Conservation (phyloP, 495 filamentous ascomycete genomes). For the Penicillium steckii region DNA sequence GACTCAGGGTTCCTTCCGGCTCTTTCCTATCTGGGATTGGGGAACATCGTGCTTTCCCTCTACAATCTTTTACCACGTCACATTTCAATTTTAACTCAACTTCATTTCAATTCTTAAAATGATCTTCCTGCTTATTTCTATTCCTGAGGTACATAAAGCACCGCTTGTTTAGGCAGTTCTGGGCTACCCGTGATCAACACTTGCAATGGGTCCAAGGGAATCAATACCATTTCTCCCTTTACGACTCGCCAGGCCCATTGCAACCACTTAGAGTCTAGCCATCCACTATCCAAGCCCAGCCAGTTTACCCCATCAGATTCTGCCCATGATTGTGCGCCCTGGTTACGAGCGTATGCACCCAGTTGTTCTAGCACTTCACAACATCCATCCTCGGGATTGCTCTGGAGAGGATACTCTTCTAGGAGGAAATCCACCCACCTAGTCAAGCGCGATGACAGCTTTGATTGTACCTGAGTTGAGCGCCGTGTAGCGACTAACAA, state of each 20-base stretch:
- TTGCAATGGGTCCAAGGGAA: slow-evolving; percentile 36
- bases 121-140: background rate
- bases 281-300: slow-evolving; percentile 29
- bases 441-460: slow-evolving; percentile 31
- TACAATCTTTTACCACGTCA: too few species aligned
- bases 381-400: slow-evolving; percentile 19
- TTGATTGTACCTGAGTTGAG: slow-evolving; percentile 11
- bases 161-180: slow-evolving; percentile 33
- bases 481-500: slow-evolving; percentile 21
- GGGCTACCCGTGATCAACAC: slow-evolving; percentile 25
- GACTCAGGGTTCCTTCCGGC: slow-evolving; percentile 17
- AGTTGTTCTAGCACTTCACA: slow-evolving; percentile 7
- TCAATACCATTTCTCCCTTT: slow-evolving; percentile 39
- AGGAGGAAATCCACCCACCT: slow-evolving; percentile 39
- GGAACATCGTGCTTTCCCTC: background rate
- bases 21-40: slow-evolving; percentile 9
- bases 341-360: slow-evolving; percentile 22
- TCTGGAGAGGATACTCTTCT: slow-evolving; percentile 27
- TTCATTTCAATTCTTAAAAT: background rate
- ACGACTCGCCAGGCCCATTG: slow-evolving; percentile 41
- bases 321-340: slow-evolving; percentile 11
- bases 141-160: slow-evolving; percentile 42
- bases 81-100: background rate
- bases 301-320: slow-evolving; percentile 16
- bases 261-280: slow-evolving; percentile 43